Evolutionary conservation across 371 early-diverging fungal genomes (phyloP).

Genomic region (Mucor circinelloides): DNA sequence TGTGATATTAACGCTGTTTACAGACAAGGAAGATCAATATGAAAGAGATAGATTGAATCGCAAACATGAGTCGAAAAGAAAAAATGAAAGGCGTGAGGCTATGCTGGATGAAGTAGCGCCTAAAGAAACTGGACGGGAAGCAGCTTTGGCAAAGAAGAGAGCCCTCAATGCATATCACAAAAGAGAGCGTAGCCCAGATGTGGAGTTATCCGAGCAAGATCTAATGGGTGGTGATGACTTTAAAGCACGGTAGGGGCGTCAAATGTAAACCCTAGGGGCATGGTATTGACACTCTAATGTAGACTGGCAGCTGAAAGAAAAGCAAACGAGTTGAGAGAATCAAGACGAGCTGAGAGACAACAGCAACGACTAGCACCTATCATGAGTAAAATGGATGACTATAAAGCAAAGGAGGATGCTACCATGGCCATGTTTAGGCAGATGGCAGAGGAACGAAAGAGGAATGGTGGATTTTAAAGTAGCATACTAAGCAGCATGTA

Average conservation of each 20-base stretch:
- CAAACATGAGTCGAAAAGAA: slow-evolving; percentile 54
- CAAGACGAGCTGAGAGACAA: slow-evolving; percentile 31
- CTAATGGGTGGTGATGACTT: slow-evolving; percentile 72
- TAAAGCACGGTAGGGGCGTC: slow-evolving; percentile 35
- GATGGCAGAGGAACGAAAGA: slow-evolving; percentile 61
- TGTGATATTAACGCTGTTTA: not conserved
- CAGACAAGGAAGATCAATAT: slow-evolving; percentile 60
- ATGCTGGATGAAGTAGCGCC: slow-evolving; percentile 84
- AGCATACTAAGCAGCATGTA: not conserved
- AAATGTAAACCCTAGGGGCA: not conserved
- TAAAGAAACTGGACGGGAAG: slow-evolving; percentile 79
- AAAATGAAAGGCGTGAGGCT: slow-evolving; percentile 58
- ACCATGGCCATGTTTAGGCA: slow-evolving; percentile 72
- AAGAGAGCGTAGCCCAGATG: slow-evolving; percentile 73
- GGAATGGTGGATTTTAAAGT: slow-evolving; percentile 8
- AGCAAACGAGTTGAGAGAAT: slow-evolving; percentile 49
- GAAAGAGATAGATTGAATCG: slow-evolving; percentile 50
- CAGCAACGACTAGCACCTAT: slow-evolving; percentile 47
- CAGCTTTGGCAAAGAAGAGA: slow-evolving; percentile 66
- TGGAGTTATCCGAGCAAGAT: slow-evolving; percentile 74
- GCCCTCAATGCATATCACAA: slow-evolving; percentile 67
- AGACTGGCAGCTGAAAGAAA: slow-evolving; percentile 56
- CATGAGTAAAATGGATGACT: slow-evolving; percentile 52
- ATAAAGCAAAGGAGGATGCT: slow-evolving; percentile 65
- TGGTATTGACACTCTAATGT: not conserved